Base-by-base conservation (phyloP, 805 yeast genomes). In the Soucietia sequanensis region DNA sequence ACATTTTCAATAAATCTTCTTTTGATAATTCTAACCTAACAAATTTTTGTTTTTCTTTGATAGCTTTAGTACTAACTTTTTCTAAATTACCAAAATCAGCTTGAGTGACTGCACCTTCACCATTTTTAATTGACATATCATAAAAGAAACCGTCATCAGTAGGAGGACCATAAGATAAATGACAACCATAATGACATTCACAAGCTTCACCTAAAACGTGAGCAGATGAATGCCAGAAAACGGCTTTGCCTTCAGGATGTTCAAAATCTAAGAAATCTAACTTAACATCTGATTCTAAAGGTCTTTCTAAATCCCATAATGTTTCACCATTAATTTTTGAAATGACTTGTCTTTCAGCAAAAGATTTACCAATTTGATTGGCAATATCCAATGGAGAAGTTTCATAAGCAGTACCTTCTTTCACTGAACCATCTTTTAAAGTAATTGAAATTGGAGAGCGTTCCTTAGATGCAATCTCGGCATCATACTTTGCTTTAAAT, bases 181-280 rank as follows among this genome's bases (percentile, higher is more conserved):
- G 96, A 46, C 95, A 95, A 48, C 97, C 98, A 60, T 83, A 72
- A 63, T 88, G 93, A 62, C 96, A 84, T 70, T 93, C 99, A 71
- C 96, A 85, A 31, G 97, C 91, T 71, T 93, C 99, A 67, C 99
- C 99, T 51, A 93, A 71, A 36, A 93, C 91, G 67, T 93, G 99
- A 34, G 99, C 99, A 47, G 96, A 84, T 2, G 99, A 93, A 64
- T 93, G 99, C 99, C 99, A 93, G 69, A 93, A 93, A 23, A 91
- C 98, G 46, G 81, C 80, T 60, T 83, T 87, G 64, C 98, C 99
- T 56, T 90, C 97, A n/a, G 85, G 85, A 42, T 87, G 74, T 25
- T 88, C 95, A 54, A 93, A 93, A 58, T 90, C 97, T 58, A 88
- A 77, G 54, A 89, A 82, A 60, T 88, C 93, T 44, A 93, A 70